These are phyloP conservation scores for Sonneratia caseolaris DNA, from an alignment of 345 rosid species.

Conservation along the genomic window DNA sequence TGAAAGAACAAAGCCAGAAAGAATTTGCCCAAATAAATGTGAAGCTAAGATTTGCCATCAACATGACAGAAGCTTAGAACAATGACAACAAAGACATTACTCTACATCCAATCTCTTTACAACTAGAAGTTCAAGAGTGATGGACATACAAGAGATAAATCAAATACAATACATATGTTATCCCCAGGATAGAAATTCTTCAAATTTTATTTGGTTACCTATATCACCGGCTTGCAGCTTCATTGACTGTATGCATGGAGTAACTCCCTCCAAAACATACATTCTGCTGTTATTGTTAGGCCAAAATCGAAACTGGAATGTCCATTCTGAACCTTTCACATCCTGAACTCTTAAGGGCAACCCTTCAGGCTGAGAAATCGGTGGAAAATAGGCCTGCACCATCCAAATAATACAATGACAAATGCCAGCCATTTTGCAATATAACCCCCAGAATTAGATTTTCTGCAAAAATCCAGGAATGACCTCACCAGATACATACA, in stretches of 20 bases:
- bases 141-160: background rate
- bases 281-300: conserved; percentile 85
- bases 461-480: no score
- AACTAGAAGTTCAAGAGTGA: background rate
- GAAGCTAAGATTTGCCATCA: background rate
- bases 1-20: background rate
- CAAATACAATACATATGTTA: background rate
- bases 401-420: background rate
- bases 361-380: conserved; percentile 75
- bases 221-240: conserved; percentile 93
- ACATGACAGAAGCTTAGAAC: background rate
- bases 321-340: conserved; percentile 89
- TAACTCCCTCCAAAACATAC: conserved; percentile 92
- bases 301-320: conserved; percentile 95
- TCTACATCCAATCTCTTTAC: background rate
- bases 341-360: conserved; percentile 90
- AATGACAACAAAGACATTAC: background rate
- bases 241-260: conserved; percentile 89
- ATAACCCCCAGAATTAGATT: background rate
- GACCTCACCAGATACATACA: background rate
- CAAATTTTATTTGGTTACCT: conserved; percentile 31
- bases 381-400: conserved; percentile 79
- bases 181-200: background rate
- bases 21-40: background rate
- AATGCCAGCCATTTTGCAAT: background rate